Conservation (phyloP, 75 land plant species). For the Cunninghamia lanceolata region DNA sequence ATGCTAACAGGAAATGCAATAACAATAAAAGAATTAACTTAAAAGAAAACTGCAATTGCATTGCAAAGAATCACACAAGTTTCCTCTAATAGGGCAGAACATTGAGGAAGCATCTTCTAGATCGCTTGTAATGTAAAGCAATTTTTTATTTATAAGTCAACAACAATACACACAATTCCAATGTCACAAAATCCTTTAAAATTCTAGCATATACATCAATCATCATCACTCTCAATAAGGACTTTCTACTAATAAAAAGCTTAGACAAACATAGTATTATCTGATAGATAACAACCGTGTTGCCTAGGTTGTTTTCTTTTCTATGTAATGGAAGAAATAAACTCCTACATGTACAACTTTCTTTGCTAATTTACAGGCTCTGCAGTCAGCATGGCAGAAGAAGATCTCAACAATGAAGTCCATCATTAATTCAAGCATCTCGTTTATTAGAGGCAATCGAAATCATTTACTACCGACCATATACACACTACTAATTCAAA, state of each 20-base stretch:
- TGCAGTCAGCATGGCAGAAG: neutral
- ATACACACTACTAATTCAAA: neutral
- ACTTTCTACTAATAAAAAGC: neutral
- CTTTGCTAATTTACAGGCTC: neutral
- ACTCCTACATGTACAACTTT: neutral
- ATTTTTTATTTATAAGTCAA: neutral
- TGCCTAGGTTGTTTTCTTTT: neutral
- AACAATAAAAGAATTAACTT: conserved; percentile 2
- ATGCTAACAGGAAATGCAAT: neutral
- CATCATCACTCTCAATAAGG: neutral
- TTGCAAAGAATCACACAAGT: neutral
- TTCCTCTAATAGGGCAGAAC: neutral
- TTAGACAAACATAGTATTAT: neutral
- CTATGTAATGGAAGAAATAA: neutral
- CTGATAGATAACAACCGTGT: neutral
- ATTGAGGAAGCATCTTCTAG: neutral
- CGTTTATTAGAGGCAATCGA: neutral
- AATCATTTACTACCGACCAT: neutral
- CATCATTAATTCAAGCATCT: neutral
- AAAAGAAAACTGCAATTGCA: neutral
- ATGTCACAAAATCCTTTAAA: neutral
- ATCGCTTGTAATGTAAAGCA: neutral
- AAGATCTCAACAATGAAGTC: neutral
- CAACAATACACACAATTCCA: neutral
- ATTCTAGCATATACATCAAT: neutral